A percentile compares a stretch with the other conserved stretches of the same genome.
These are phyloP conservation scores for Dendrobium nobile DNA, from an alignment of 106 monocot species.

Conservation along the genomic window DNA sequence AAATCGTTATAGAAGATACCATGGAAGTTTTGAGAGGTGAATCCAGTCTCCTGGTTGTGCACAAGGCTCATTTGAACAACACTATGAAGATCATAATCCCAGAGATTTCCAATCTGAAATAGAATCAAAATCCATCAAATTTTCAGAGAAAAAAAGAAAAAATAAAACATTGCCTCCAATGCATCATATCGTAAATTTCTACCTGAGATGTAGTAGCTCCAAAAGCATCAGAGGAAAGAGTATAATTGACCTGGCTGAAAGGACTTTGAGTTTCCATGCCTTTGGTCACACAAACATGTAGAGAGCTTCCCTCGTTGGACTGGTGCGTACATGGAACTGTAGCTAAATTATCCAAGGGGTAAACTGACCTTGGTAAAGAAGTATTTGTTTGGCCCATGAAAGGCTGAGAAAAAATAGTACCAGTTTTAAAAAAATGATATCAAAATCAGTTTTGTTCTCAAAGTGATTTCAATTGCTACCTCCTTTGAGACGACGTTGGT, in stretches of 20 bases:
- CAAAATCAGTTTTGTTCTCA: not conserved
- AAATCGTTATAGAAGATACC: slow-evolving; percentile 13
- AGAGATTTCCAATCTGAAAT: slow-evolving; percentile 35
- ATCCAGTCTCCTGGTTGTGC: slow-evolving; percentile 30
- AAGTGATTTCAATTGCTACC: slow-evolving; percentile 30
- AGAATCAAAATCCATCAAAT: too few species aligned
- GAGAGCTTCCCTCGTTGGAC: not conserved
- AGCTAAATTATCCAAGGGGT: slow-evolving; percentile 2
- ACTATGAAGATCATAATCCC: slow-evolving; percentile 61
- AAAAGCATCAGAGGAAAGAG: slow-evolving; percentile 28
- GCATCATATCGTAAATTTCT: not conserved
- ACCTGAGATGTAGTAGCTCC: slow-evolving; percentile 45
- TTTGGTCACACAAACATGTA: not conserved
- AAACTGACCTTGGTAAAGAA: not conserved
- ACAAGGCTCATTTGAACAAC: slow-evolving; percentile 48
- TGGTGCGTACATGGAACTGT: not conserved
- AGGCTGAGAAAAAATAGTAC: not conserved
- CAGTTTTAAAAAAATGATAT: not conserved
- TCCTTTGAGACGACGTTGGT: slow-evolving; percentile 46
- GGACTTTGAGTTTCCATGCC: slow-evolving; percentile 12
- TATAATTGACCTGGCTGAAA: slow-evolving; percentile 7
- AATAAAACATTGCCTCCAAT: not conserved
- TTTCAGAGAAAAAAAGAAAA: not conserved
- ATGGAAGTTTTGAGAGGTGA: slow-evolving; percentile 30
- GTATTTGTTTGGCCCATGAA: not conserved